Evolutionary conservation across 257 asterid genomes (phyloP), one percentile per base, ranked within the genome.

Genomic region (Eustoma russellianum): DNA sequence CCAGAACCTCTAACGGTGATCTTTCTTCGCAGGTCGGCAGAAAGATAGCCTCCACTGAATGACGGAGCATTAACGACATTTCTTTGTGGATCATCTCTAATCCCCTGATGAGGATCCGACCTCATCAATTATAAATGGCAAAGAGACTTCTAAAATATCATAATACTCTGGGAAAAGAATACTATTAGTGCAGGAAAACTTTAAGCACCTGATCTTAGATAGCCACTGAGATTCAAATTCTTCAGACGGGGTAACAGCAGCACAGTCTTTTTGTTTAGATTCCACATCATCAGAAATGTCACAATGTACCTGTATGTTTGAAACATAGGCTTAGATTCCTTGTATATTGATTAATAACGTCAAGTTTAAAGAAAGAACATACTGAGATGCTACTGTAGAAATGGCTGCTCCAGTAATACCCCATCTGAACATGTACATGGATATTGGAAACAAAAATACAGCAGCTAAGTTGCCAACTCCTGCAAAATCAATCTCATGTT

Each of bases 371-470:
- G 24, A 17, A 38, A 53, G 34, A 19, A 17, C 59, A 40, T 54
- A 54, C 72, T 71, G 77, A 41, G 77, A 71, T 35, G 53, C 65
- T 33, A 71, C 77, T 6, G 77, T 65, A 40, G 77, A 65, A 56
- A 71, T 67, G 16, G 72, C 77, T 5, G 77, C 77, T 51, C 77
- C 77, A 16, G 63, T 53, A 45, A 71, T 61, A 44, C 77, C 77
- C 54, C 66, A 56, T 10, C 41, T 53, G 17, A 62, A 71, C 47
- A 59, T 34, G 61, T 51, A 45, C 77, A 71, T 71, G 49, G 67
- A 50, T 17, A 66, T 6, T 4, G 77, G 72, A 53, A 65, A 71
- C 35, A 71, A 71, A 50, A 71, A 5, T 48, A 61, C 69, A 33
- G 77, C 63, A 55, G 72, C 52, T 33, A 71, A 41, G 62, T 62